Percentiles rank a stretch among this genome's conserved stretches.
These are phyloP conservation scores for Lanmaoa rubissima DNA, from an alignment of 768 basidiomycete species.

Conservation along the genomic window DNA sequence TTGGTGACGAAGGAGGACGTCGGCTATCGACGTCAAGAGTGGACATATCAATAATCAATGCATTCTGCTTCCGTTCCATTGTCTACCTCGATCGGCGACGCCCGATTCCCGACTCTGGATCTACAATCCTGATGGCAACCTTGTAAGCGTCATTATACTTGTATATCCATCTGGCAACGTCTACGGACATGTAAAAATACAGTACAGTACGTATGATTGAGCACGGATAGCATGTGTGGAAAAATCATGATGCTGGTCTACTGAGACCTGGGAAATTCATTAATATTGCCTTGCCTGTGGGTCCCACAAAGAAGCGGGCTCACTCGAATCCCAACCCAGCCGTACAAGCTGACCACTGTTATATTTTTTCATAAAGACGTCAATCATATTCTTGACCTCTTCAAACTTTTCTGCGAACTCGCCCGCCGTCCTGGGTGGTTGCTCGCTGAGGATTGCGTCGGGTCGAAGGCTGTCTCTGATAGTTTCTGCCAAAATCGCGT, in stretches of 20 bases:
- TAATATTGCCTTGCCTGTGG: neutral
- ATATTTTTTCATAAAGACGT: conserved; percentile 18
- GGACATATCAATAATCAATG: neutral
- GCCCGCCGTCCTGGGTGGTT: conserved; percentile 18
- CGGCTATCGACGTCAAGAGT: conserved; percentile 11
- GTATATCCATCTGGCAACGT: neutral
- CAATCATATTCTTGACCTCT: conserved; percentile 19
- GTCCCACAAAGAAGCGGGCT: neutral
- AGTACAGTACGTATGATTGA: conserved; percentile 6
- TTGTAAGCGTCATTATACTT: conserved; percentile 20
- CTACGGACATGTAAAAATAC: conserved; percentile 9
- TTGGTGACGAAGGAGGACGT: conserved; percentile 5
- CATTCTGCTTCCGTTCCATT: conserved; percentile 16
- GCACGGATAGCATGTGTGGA: neutral
- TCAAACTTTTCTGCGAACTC: conserved; percentile 24
- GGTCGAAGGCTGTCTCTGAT: conserved; percentile 13
- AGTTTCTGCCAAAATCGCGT: conserved; percentile 3
- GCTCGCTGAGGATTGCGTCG: neutral
- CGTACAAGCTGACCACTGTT: conserved; percentile 18
- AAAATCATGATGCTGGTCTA: conserved; percentile 2
- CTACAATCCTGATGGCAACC: neutral
- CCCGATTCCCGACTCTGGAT: conserved; percentile 14
- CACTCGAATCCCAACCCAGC: conserved; percentile 31
- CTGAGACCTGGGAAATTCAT: conserved; percentile 6
- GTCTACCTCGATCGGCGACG: conserved; percentile 20